Percentiles rank a stretch among this genome's conserved stretches.
Conservation (phyloP, 108 stramenopile genomes). For the Cyclostephanos invisitatus region DNA sequence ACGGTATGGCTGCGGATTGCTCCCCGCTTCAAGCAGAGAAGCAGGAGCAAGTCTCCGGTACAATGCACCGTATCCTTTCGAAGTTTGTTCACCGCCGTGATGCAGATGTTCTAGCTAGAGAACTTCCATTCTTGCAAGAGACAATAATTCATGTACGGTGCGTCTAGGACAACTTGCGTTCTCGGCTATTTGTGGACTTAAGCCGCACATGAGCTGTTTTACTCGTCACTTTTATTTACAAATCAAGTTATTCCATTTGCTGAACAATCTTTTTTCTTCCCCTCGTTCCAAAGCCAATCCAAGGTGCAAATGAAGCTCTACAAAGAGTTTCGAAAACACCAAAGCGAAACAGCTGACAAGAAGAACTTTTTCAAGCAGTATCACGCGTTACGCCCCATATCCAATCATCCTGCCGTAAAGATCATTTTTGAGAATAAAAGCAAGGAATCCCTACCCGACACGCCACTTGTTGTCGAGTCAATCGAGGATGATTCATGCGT, state of each 20-base stretch:
- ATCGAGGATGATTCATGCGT: neutral
- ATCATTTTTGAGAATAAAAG: slow-evolving; percentile 9
- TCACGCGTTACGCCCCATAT: slow-evolving; percentile 50
- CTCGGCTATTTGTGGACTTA: too few species aligned
- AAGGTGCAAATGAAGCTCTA: slow-evolving; percentile 62
- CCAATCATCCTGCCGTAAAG: slow-evolving; percentile 69
- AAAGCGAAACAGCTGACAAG: slow-evolving; percentile 21
- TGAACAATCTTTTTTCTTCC: too few species aligned
- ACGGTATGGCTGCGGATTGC: slow-evolving; percentile 55
- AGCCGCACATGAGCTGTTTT: too few species aligned
- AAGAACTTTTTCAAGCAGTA: slow-evolving; percentile 60
- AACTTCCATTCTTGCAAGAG: slow-evolving; percentile 65
- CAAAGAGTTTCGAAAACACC: slow-evolving; percentile 42
- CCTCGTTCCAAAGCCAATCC: slow-evolving; percentile 33
- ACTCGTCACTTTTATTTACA: too few species aligned
- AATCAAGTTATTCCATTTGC: too few species aligned
- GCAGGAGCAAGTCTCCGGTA: slow-evolving; percentile 35
- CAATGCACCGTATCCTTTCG: slow-evolving; percentile 44
- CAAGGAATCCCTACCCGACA: neutral
- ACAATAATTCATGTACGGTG: slow-evolving; percentile 59
- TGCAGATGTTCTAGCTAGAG: slow-evolving; percentile 47
- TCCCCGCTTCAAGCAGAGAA: slow-evolving; percentile 22
- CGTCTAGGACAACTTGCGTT: neutral
- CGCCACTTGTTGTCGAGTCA: slow-evolving; percentile 4
- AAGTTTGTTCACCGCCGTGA: slow-evolving; percentile 66